Evolutionary conservation across 2,329 filamentous ascomycete species (phyloP).

Genomic region (Penicillium glabrum): DNA sequence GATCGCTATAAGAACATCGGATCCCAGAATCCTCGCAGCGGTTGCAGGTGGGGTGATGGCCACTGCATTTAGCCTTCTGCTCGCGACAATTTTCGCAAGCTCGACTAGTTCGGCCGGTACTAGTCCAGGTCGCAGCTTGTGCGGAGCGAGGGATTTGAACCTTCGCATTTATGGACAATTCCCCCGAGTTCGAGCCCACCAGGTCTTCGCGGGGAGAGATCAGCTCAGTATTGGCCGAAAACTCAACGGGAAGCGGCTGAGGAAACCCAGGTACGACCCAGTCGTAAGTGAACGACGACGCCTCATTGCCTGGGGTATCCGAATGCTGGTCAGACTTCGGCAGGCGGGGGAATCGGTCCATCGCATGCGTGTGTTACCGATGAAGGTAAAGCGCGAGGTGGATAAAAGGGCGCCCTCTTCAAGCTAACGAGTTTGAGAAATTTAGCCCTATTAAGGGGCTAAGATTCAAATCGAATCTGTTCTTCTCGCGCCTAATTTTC

Average conservation of each 20-base stretch:
- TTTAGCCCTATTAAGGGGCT: slow-evolving; percentile 7
- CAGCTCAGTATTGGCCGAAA: slow-evolving; percentile 15
- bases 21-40: slow-evolving; percentile 44
- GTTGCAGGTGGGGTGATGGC: slow-evolving; percentile 43
- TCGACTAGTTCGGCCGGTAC: slow-evolving; percentile 34
- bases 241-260: slow-evolving; percentile 13
- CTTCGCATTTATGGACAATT: slow-evolving; percentile 27
- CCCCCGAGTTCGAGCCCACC: slow-evolving; percentile 8
- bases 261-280: slow-evolving; percentile 18
- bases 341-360: slow-evolving; percentile 3
- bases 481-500: background rate
- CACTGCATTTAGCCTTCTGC: slow-evolving; percentile 49
- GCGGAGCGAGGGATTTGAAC: slow-evolving; percentile 32
- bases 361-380: slow-evolving; percentile 4
- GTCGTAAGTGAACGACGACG: slow-evolving; percentile 7
- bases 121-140: slow-evolving; percentile 22
- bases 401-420: slow-evolving; percentile 1
- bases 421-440: slow-evolving; percentile 4
- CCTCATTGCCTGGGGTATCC: slow-evolving; percentile 6
- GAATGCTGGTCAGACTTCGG: slow-evolving; percentile 3
- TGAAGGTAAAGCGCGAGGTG: background rate
- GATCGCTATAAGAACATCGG: slow-evolving; percentile 44
- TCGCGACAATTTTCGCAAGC: slow-evolving; percentile 48
- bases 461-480: background rate
- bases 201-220: slow-evolving; percentile 13